Percentiles rank a stretch among this genome's conserved stretches.
phyloP scores from a whole-genome alignment of 164 flowering plant genomes.

The Magnolia officinalis region DNA sequence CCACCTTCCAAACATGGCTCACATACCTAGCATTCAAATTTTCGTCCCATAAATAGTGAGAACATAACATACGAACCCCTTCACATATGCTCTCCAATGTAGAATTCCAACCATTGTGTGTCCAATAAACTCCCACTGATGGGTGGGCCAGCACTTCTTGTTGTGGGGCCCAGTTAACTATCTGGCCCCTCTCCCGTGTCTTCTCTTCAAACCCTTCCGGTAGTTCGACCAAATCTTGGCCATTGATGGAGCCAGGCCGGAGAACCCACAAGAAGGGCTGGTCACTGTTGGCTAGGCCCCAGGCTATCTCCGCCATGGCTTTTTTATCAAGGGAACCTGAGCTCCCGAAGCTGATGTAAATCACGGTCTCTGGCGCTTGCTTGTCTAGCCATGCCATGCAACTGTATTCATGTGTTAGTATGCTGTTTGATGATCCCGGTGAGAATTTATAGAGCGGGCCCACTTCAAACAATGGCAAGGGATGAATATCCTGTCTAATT shows the following conservation, averaged over 20 bases:
- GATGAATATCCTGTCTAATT: not conserved
- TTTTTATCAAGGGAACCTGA: constrained; percentile 13
- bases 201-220: constrained; percentile 17
- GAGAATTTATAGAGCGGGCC: constrained; percentile 43
- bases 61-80: constrained; percentile 28
- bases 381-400: constrained; percentile 43
- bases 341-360: constrained; percentile 52
- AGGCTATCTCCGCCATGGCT: constrained; percentile 32
- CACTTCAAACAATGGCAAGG: constrained; percentile 28
- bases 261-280: constrained; percentile 49
- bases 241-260: constrained; percentile 31
- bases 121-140: constrained; percentile 29
- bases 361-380: constrained; percentile 34
- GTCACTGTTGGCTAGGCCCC: constrained; percentile 38
- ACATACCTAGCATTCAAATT: constrained; percentile 20
- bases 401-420: constrained; percentile 24
- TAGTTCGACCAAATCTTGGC: constrained; percentile 14
- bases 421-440: constrained; percentile 25
- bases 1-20: constrained; percentile 23
- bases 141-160: constrained; percentile 24
- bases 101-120: constrained; percentile 30
- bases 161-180: constrained; percentile 34
- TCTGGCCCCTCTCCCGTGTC: constrained; percentile 19
- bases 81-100: constrained; percentile 25
- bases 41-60: constrained; percentile 26